Conservation (phyloP, 257 asterid genomes). For the Plantago elongata region DNA sequence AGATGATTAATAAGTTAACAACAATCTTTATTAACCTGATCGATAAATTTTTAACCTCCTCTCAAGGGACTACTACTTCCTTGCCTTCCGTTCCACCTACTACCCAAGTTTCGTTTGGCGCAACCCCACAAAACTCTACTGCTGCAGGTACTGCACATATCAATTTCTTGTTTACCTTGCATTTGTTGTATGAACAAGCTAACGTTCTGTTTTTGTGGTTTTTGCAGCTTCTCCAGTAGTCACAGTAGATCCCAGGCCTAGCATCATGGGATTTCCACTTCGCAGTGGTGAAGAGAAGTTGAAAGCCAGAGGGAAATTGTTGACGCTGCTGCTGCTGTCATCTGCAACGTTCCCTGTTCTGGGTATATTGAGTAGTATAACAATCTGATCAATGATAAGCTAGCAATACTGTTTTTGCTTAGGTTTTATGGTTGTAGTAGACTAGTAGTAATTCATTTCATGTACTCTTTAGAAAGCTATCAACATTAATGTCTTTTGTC, state of each 20-base stretch:
- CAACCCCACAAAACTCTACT: constrained; percentile 35
- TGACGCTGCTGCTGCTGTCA: constrained; percentile 25
- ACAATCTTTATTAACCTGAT: too few relatives aligned
- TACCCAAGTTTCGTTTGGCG: constrained; percentile 42
- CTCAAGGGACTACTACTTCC: constrained; percentile 9
- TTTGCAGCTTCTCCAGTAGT: constrained; percentile 55
- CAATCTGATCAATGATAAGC: background rate
- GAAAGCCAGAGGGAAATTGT: constrained; percentile 22
- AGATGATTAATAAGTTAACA: too few relatives aligned
- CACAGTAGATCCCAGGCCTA: constrained; percentile 33
- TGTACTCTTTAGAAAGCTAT: background rate
- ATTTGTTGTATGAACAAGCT: background rate
- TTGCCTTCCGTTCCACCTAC: constrained; percentile 40
- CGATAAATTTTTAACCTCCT: too few relatives aligned
- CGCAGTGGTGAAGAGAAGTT: constrained; percentile 34
- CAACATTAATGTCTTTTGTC: too few relatives aligned
- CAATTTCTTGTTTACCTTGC: too few relatives aligned
- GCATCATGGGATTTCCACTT: constrained; percentile 31
- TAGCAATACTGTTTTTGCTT: background rate
- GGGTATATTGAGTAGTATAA: background rate
- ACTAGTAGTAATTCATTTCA: too few relatives aligned
- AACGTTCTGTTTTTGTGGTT: background rate
- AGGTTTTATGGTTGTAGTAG: background rate
- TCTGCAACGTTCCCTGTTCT: constrained; percentile 19
- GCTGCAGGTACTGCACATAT: constrained; percentile 33